A percentile compares a stretch with the other conserved stretches of the same genome.
Evolutionary conservation across 208 protist genomes (phyloP).

Genomic region (Wallacemonas rigidus): DNA sequence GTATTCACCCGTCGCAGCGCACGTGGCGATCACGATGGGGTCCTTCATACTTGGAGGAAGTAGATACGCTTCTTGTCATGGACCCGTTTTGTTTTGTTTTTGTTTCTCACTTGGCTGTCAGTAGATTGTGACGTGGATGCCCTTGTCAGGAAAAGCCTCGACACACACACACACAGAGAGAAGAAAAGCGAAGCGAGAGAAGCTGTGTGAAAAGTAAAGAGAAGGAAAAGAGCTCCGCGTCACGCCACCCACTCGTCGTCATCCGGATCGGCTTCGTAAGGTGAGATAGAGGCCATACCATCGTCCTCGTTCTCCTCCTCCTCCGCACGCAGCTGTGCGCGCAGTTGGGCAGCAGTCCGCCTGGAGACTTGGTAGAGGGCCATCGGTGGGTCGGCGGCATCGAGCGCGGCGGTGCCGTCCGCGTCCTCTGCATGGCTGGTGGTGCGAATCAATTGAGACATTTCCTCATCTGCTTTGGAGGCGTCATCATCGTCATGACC

Average conservation of each 20-base stretch:
- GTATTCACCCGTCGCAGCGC: no score
- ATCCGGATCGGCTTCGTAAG: constrained; percentile 24
- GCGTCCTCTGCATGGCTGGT: constrained; percentile 23
- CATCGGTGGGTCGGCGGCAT: neutral
- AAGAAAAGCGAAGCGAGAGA: neutral
- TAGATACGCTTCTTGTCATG: no score
- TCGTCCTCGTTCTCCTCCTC: constrained; percentile 38
- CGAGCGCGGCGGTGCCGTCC: constrained; percentile 15
- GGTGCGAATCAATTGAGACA: constrained; percentile 21
- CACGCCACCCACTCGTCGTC: constrained; percentile 22
- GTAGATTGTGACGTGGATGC: no score
- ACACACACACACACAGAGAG: neutral
- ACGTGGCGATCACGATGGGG: no score
- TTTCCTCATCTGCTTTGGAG: neutral
- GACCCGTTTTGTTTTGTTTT: no score
- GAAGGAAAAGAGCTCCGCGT: neutral
- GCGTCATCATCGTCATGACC: neutral
- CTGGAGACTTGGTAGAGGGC: neutral
- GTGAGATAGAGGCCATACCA: constrained; percentile 22
- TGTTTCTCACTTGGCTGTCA: no score
- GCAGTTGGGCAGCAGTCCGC: neutral
- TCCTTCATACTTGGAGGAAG: no score
- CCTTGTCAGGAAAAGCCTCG: no score
- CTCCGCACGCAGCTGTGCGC: constrained; percentile 28
- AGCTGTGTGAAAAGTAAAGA: neutral